These are phyloP conservation scores for Shiraia bambusicola DNA, from an alignment of 2,329 filamentous ascomycete genomes.

Conservation along the genomic window DNA sequence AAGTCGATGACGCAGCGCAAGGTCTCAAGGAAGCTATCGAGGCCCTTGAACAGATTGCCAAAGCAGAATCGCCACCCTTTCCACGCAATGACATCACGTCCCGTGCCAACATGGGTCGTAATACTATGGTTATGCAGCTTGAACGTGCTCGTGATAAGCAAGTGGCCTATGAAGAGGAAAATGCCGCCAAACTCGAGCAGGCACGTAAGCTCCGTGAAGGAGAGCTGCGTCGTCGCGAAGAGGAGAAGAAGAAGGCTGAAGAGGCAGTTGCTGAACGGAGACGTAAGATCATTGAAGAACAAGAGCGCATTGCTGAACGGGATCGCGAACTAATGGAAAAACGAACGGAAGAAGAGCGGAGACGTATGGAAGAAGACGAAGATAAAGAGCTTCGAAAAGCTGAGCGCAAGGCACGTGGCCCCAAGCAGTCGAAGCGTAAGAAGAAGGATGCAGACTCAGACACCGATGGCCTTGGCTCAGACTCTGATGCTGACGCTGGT, in stretches of 20 bases:
- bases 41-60: conserved; percentile 61
- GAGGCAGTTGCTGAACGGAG: conserved; percentile 72
- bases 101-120: conserved; percentile 94
- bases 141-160: conserved; percentile 82
- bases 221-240: conserved; percentile 76
- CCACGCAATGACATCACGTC: conserved; percentile 88
- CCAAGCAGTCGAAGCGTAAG: conserved; percentile 53
- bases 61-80: conserved; percentile 73
- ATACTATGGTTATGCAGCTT: conserved; percentile 90
- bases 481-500: conserved; percentile 39
- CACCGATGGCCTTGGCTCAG: conserved; percentile 41
- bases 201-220: conserved; percentile 79
- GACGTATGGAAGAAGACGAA: conserved; percentile 61
- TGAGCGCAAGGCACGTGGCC: conserved; percentile 54
- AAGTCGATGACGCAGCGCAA: conserved; percentile 76
- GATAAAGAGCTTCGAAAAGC: conserved; percentile 79
- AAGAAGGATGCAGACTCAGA: conserved; percentile 61
- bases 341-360: conserved; percentile 69
- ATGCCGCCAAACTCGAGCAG: conserved; percentile 81
- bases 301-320: conserved; percentile 74
- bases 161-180: conserved; percentile 88
- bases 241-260: conserved; percentile 67
- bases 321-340: conserved; percentile 71
- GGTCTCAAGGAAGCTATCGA: conserved; percentile 87
- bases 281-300: conserved; percentile 81